Conservation (phyloP, 805 yeast species). For the Saccharomycodes ludwigii region DNA sequence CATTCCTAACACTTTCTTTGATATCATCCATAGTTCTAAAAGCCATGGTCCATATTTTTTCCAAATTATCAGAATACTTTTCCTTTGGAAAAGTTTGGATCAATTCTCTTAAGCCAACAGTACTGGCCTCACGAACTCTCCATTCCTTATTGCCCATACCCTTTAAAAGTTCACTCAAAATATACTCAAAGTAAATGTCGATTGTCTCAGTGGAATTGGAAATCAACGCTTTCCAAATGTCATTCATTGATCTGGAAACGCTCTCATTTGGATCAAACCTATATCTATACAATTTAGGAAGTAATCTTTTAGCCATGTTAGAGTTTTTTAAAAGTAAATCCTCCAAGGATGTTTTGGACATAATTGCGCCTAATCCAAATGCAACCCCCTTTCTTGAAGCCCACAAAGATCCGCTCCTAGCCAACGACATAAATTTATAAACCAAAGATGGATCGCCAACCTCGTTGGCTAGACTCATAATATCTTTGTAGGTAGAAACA, state of each 20-base stretch:
- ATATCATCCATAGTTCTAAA: conserved; percentile 89
- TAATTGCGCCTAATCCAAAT: conserved; percentile 76
- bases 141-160: conserved; percentile 79
- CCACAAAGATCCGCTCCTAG: conserved; percentile 83
- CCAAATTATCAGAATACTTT: conserved; percentile 37
- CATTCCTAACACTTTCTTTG: conserved; percentile 81
- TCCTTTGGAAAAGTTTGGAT: conserved; percentile 46
- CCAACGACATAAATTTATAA: conserved; percentile 86
- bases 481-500: conserved; percentile 83
- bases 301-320: conserved; percentile 42
- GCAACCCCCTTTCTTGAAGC: conserved; percentile 89
- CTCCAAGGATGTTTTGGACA: conserved; percentile 67
- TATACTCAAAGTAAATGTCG: conserved; percentile 38
- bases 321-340: conserved; percentile 43
- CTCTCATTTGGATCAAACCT: conserved; percentile 69
- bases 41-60: conserved; percentile 76
- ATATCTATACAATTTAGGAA: conserved; percentile 77
- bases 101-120: conserved; percentile 57
- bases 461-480: conserved; percentile 77
- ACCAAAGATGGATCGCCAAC: conserved; percentile 93
- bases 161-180: conserved; percentile 48
- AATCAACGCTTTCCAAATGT: conserved; percentile 71
- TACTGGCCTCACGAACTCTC: conserved; percentile 85
- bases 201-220: conserved; percentile 42
- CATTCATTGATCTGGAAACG: conserved; percentile 75